A percentile compares a stretch with the other conserved stretches of the same genome.
These are phyloP conservation scores for Lactarius tabidus DNA, from an alignment of 768 basidiomycete genomes.

Conservation along the genomic window DNA sequence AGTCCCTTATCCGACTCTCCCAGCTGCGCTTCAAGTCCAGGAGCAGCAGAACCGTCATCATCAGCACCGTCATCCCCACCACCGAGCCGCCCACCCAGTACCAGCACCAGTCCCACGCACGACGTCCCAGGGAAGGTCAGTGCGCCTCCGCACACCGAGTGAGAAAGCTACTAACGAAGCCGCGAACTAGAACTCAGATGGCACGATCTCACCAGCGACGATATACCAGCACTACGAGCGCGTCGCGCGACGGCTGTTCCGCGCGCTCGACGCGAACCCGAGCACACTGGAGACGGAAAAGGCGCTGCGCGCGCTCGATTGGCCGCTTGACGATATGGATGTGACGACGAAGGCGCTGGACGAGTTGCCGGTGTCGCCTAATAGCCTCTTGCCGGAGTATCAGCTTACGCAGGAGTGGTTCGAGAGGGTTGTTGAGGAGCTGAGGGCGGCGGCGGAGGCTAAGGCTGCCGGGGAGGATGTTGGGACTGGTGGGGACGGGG, in stretches of 20 bases:
- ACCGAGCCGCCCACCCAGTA: neutral
- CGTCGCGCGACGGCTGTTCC: conserved; percentile 6
- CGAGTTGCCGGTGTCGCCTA: conserved; percentile 9
- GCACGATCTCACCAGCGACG: neutral
- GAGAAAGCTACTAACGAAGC: neutral
- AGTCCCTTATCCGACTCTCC: neutral
- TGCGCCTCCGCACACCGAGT: neutral
- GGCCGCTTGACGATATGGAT: neutral
- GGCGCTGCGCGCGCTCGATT: neutral
- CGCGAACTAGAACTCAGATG: neutral
- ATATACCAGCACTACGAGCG: neutral
- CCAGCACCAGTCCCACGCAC: neutral
- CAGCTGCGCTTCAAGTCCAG: neutral
- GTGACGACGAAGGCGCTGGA: conserved; percentile 11
- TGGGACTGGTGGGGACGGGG: neutral
- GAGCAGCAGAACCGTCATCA: neutral
- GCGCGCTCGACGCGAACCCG: neutral
- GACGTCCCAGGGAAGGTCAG: conserved; percentile 3
- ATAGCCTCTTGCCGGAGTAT: conserved; percentile 3
- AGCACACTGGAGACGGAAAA: neutral
- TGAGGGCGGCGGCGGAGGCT: neutral
- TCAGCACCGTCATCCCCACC: neutral
- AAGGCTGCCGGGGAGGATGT: neutral
- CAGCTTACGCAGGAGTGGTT: conserved; percentile 21
- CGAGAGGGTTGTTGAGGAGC: neutral